Conservation (phyloP, 345 rosid species). For the Populus simonii region DNA sequence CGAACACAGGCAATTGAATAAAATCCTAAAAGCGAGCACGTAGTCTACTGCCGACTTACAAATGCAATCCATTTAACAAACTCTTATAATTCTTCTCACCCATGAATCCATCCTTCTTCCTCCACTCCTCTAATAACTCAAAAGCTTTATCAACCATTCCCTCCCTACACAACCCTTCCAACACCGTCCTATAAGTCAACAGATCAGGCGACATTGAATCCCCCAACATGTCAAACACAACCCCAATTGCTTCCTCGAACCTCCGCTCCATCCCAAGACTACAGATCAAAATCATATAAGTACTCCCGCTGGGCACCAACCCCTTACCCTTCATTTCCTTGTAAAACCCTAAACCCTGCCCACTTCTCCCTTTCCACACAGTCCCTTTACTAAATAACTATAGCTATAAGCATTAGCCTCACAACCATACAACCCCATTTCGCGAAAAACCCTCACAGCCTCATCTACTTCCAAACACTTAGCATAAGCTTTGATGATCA, state of each 20-base stretch:
- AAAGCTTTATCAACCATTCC: constrained; percentile 65
- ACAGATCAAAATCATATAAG: constrained; percentile 71
- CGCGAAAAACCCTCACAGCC: constrained; percentile 62
- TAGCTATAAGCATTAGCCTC: constrained; percentile 67
- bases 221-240: constrained; percentile 59
- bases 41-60: constrained; percentile 35
- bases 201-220: constrained; percentile 64
- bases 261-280: constrained; percentile 65
- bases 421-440: constrained; percentile 81
- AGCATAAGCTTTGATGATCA: constrained; percentile 82
- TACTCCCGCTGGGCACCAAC: constrained; percentile 57
- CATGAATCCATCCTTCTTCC: constrained; percentile 62
- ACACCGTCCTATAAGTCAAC: constrained; percentile 74
- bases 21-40: not conserved
- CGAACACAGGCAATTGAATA: not conserved
- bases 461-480: constrained; percentile 76
- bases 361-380: constrained; percentile 71
- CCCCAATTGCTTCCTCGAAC: constrained; percentile 48
- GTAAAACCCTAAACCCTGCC: constrained; percentile 68
- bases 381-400: constrained; percentile 67
- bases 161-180: constrained; percentile 69
- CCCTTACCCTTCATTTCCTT: constrained; percentile 68
- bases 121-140: constrained; percentile 71
- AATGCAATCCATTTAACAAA: constrained; percentile 56
- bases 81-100: constrained; percentile 57